A percentile compares a stretch with the other conserved stretches of the same genome.
Evolutionary conservation across 2,329 filamentous ascomycete species (phyloP).

Genomic region (Sporothrix luriei): DNA sequence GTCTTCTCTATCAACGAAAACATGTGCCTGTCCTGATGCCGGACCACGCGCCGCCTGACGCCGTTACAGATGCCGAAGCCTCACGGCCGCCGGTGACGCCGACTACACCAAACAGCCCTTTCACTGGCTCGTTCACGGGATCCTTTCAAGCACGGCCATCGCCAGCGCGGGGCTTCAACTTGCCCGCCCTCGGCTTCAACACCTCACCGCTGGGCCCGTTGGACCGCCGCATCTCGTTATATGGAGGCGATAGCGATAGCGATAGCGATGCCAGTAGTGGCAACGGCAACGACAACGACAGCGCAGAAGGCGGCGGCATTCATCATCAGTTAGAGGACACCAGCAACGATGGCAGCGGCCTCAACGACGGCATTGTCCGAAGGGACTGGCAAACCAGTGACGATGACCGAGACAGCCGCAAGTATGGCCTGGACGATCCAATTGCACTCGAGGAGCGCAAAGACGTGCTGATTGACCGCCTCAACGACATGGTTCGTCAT

Average conservation of each 20-base stretch:
- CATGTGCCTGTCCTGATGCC: conserved; percentile 33
- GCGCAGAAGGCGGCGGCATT: conserved; percentile 21
- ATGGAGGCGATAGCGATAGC: conserved; percentile 28
- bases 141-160: conserved; percentile 23
- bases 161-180: conserved; percentile 38
- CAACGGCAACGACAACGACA: neutral
- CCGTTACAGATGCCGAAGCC: neutral
- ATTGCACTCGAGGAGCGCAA: conserved; percentile 44
- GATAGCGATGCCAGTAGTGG: neutral
- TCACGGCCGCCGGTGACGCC: conserved; percentile 21
- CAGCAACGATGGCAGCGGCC: conserved; percentile 6
- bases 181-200: conserved; percentile 40
- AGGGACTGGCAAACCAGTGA: conserved; percentile 11
- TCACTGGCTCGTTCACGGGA: conserved; percentile 33
- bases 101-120: conserved; percentile 34
- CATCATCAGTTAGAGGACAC: neutral
- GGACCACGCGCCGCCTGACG: conserved; percentile 27
- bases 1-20: neutral
- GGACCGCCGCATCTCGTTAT: conserved; percentile 40
- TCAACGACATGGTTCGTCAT: conserved; percentile 46
- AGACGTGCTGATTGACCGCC: conserved; percentile 52
- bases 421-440: conserved; percentile 36
- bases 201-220: conserved; percentile 42
- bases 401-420: conserved; percentile 26
- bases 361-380: neutral